Conservation (phyloP, 176 grass and related monocot species). For the Avena atlantica region DNA sequence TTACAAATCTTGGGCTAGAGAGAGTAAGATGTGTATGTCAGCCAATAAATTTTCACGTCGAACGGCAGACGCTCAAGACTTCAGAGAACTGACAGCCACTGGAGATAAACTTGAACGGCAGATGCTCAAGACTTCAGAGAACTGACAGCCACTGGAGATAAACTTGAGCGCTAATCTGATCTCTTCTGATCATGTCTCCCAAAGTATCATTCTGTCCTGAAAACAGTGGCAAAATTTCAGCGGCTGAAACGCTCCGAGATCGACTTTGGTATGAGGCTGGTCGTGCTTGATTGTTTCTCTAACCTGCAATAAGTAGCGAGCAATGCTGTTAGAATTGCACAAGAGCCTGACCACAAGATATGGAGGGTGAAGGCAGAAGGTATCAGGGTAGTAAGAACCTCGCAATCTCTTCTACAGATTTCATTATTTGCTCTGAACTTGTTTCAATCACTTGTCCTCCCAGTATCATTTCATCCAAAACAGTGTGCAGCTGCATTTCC, state of each 20-base stretch:
- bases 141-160: neutral
- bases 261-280: slow-evolving; percentile 79
- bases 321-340: slow-evolving; percentile 1
- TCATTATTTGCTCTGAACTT: slow-evolving; percentile 76
- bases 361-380: neutral
- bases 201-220: neutral
- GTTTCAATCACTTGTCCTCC: slow-evolving; percentile 93
- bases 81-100: slow-evolving; percentile 15
- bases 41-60: slow-evolving; percentile 7
- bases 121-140: slow-evolving; percentile 19
- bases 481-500: slow-evolving; percentile 75
- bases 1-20: slow-evolving; percentile 1
- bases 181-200: slow-evolving; percentile 14
- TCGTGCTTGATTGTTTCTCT: slow-evolving; percentile 84
- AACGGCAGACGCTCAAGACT: slow-evolving; percentile 5
- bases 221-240: slow-evolving; percentile 32
- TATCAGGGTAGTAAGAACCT: slow-evolving; percentile 51
- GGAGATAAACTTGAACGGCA: neutral
- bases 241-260: slow-evolving; percentile 75
- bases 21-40: slow-evolving; percentile 18
- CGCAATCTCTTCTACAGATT: slow-evolving; percentile 74
- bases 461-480: slow-evolving; percentile 97
- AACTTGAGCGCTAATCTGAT: neutral
- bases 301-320: slow-evolving; percentile 48
- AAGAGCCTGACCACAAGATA: neutral